Conservation (phyloP, 352 stramenopile genomes). For the Globisporangium nagaii region DNA sequence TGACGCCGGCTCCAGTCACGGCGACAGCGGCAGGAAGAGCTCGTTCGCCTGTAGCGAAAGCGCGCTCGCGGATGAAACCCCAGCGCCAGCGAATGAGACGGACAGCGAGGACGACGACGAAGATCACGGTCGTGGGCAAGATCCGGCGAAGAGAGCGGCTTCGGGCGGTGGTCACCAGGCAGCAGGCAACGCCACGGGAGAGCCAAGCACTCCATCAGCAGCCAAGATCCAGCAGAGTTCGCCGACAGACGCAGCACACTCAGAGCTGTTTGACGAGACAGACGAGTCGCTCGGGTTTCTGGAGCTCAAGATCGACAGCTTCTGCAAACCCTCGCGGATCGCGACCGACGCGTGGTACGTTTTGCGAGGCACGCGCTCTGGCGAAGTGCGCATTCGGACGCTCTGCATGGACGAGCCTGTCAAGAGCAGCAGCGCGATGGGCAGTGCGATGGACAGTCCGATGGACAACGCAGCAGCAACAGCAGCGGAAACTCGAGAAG, state of each 20-base stretch:
- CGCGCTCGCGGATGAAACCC: not conserved
- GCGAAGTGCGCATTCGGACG: slow-evolving; percentile 64
- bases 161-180: not conserved
- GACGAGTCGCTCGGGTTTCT: slow-evolving; percentile 54
- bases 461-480: no score
- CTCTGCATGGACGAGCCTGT: slow-evolving; percentile 28
- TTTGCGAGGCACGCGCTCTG: slow-evolving; percentile 36
- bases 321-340: slow-evolving; percentile 23
- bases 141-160: not conserved
- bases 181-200: not conserved
- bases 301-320: slow-evolving; percentile 36
- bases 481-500: slow-evolving; percentile 13
- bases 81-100: not conserved
- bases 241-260: not conserved
- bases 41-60: not conserved
- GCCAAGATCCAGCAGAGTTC: not conserved
- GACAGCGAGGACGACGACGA: slow-evolving; percentile 29
- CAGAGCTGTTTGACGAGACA: not conserved
- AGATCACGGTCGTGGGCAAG: not conserved
- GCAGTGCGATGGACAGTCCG: not conserved
- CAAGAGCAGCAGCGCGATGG: slow-evolving; percentile 11
- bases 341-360: slow-evolving; percentile 63
- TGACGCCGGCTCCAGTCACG: not conserved
- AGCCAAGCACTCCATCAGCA: not conserved
- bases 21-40: slow-evolving; percentile 3